Evolutionary conservation across 1,139 yeast species (phyloP).

Genomic region (Pichia sp.): DNA sequence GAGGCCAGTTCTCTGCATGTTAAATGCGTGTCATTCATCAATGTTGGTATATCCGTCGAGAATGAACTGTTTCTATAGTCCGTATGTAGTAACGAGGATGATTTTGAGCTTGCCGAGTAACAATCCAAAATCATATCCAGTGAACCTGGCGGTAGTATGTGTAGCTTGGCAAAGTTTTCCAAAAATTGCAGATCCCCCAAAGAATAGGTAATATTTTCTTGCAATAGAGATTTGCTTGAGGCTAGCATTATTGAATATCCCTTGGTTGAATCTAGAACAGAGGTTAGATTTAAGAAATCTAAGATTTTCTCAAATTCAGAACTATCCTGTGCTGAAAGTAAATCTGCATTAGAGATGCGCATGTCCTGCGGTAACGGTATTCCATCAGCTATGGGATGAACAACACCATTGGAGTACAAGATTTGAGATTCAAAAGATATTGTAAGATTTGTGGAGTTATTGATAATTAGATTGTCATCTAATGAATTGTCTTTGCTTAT

Average conservation of each 20-base stretch:
- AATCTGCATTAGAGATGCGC: constrained; percentile 50
- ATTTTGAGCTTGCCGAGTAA: constrained; percentile 27
- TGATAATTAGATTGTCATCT: constrained; percentile 12
- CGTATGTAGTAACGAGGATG: background rate
- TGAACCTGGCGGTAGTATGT: constrained; percentile 56
- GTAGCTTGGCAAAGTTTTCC: constrained; percentile 57
- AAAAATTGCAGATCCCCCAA: constrained; percentile 40
- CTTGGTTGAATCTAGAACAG: constrained; percentile 30
- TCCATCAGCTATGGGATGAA: constrained; percentile 61
- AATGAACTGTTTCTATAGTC: background rate
- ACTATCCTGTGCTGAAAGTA: constrained; percentile 49
- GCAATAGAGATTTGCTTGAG: constrained; percentile 49
- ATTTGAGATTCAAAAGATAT: constrained; percentile 50
- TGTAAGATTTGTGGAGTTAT: constrained; percentile 29
- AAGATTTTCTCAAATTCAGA: constrained; percentile 48
- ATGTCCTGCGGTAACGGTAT: constrained; percentile 52
- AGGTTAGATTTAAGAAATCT: constrained; percentile 32
- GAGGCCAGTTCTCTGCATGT: constrained; percentile 40
- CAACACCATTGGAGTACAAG: constrained; percentile 78
- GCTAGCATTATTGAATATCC: constrained; percentile 75
- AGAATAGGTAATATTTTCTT: constrained; percentile 48
- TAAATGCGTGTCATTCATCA: constrained; percentile 41
- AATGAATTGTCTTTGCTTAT: constrained; percentile 5
- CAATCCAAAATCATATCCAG: constrained; percentile 43
- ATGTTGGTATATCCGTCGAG: constrained; percentile 35